Conservation (phyloP, 768 basidiomycete genomes). For the Agrocybe chaxingu region DNA sequence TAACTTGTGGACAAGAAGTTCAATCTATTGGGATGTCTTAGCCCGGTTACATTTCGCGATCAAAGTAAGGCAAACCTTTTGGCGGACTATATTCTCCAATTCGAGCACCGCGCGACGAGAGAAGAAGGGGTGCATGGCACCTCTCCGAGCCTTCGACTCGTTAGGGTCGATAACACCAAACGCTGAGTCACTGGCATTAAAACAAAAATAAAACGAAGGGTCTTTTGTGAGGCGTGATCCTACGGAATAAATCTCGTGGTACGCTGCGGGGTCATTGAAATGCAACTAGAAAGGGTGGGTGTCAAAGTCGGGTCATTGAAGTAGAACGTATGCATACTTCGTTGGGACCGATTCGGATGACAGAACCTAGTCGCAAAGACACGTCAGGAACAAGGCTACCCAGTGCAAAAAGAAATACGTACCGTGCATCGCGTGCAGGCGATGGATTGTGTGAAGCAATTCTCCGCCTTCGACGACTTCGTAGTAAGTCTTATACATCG, state of each 20-base stretch:
- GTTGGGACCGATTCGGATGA: constrained; percentile 37
- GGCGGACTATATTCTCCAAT: constrained; percentile 31
- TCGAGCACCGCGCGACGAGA: constrained; percentile 33
- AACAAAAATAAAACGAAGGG: constrained; percentile 31
- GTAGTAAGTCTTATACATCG: constrained; percentile 31
- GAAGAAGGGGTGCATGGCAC: constrained; percentile 32
- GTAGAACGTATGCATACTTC: constrained; percentile 21
- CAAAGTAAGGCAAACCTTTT: constrained; percentile 18
- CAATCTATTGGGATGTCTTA: constrained; percentile 21
- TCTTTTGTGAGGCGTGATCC: constrained; percentile 37
- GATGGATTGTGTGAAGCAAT: constrained; percentile 25
- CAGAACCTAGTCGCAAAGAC: constrained; percentile 23
- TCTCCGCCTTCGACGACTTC: constrained; percentile 30
- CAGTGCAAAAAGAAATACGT: constrained; percentile 1
- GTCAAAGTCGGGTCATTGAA: not conserved
- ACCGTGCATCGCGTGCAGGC: constrained; percentile 33
- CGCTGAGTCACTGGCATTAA: constrained; percentile 30
- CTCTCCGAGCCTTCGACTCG: constrained; percentile 28
- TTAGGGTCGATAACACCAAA: constrained; percentile 33
- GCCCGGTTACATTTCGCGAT: not conserved
- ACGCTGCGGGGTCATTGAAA: constrained; percentile 31
- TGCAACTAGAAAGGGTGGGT: constrained; percentile 27
- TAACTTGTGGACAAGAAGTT: constrained; percentile 24
- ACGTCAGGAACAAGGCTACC: not conserved
- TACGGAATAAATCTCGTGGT: constrained; percentile 31